phyloP scores from a whole-genome alignment of 225 moss, liverwort and hornwort species.

The Physcomitrellopsis africana region DNA sequence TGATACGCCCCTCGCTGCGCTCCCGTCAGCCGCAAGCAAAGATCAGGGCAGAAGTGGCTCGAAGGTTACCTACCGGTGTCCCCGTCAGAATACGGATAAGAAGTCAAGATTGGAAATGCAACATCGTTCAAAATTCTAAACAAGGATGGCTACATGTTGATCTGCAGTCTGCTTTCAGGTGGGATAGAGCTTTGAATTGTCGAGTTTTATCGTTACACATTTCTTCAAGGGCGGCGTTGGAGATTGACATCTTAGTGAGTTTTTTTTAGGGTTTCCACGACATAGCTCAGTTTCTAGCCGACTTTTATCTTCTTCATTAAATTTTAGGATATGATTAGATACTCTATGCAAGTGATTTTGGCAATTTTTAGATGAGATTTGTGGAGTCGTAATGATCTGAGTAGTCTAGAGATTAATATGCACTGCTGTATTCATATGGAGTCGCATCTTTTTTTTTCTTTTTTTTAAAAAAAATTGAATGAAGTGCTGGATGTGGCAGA shows the following conservation, averaged over 20 bases:
- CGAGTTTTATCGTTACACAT: neutral
- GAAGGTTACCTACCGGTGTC: conserved; percentile 22
- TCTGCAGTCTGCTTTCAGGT: conserved; percentile 40
- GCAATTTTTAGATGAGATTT: conserved; percentile 5
- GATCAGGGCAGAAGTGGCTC: conserved; percentile 23
- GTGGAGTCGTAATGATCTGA: conserved; percentile 1
- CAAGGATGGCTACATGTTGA: conserved; percentile 38
- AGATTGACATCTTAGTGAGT: neutral
- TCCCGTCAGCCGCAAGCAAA: conserved; percentile 26
- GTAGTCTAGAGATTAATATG: neutral
- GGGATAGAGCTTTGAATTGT: neutral
- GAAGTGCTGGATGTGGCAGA: conserved; percentile 35
- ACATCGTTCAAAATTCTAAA: conserved; percentile 25
- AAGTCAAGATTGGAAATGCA: conserved; percentile 36
- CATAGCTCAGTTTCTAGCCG: too few species aligned
- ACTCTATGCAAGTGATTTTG: neutral
- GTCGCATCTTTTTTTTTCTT: neutral
- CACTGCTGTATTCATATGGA: neutral
- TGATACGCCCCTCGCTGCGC: conserved; percentile 44
- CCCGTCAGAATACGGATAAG: conserved; percentile 12
- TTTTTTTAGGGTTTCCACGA: neutral
- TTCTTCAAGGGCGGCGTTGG: neutral
- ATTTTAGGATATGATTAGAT: neutral
- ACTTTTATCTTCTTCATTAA: neutral
- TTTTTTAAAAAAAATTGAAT: conserved; percentile 2